Evolutionary conservation across 305 asterid species (phyloP), one percentile per base, ranked within the genome.

Genomic region (Solanum chacoense): DNA sequence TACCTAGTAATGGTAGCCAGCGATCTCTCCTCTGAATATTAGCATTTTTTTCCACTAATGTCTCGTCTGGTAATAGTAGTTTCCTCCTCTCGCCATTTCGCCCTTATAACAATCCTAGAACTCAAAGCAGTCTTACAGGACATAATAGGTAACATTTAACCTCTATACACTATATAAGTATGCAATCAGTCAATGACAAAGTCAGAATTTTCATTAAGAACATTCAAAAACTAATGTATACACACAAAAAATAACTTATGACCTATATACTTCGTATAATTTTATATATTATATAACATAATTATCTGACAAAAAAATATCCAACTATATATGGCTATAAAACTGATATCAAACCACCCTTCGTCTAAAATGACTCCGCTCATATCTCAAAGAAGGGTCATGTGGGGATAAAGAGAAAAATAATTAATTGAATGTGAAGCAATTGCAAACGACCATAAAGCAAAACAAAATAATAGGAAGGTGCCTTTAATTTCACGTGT

Each of bases 241-340:
- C 22, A 50, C 63, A 50, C 22, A 0, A 50, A 14, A 50, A 50
- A 50, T 50, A 50, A 16, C 0, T 50, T 50, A 50, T 14, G 8
- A 50, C 22, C 8, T 14, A 50, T 50, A 2, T 50, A 16, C 22
- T 50, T 50, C 0, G 3, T 50, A 50, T 42, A 13, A 11, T 42
- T 42, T 42, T 40, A 4, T 12, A 42, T 42, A 42, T 42, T 42
- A 42, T 12, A 40, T 1, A 45, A 45, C 22, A 14, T 45, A 45
- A 6, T 45, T 14, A 0, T 8, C 0, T 0, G 2, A 59, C 11
- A 20, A 59, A 0, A 1, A 59, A 55, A 7, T 59, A 59, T 59
- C 11, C 11, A 8, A 59, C 11, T 20, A 45, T 45, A 14, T 45
- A 0, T 14, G 20, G 2, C 5, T 59, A 59, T 20, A 26, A 59